Base-by-base conservation (phyloP, 208 protist species). In the Trypanosoma avium region DNA sequence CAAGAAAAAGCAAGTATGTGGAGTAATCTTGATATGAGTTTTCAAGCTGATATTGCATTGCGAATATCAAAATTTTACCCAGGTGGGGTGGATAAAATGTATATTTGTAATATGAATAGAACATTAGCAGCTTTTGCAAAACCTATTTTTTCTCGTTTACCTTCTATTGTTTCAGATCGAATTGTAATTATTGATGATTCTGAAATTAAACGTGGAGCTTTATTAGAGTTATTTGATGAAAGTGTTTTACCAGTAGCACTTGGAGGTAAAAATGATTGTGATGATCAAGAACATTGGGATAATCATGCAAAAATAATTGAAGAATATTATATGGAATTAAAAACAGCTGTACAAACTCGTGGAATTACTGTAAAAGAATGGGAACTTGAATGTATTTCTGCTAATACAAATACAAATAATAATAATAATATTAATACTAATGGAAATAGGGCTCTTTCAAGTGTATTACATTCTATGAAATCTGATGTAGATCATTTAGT, bases 61-160 rank as follows among this genome's bases (percentile, higher is more conserved):
- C 81, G 85, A 40, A 80, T 92, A 26, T 43, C 76, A 0, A 92
- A 92, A 69, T 92, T 71, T 46, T 92, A 80, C 56, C 85, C 85
- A 7, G 81, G 81, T 3, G 26, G 40, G 2, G 68, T 92, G 24
- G 81, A 80, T 43, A 83, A 82, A 68, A 81, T 92, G 47, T 88
- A 86, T 70, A 73, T 92, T 24, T 88, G 81, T 65, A 85, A 84
- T 30, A 92, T 92, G 85, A 57, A 67, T 45, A 48, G 77, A 21
- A 76, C 67, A 0, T 54, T 92, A 15, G 45, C 78, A 0, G 38
- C 67, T 12, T 61, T 88, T 65, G 78, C 76, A 17, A 86, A 86
- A 56, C 81, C 85, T 13, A 72, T 92, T 36, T 84, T 92, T 67
- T 61, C 54, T 36, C 64, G 60, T 21, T 63, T 92, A 0, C 85